Conservation (phyloP, 1,284 basidiomycete genomes). For the Apiotrichum gracile region DNA sequence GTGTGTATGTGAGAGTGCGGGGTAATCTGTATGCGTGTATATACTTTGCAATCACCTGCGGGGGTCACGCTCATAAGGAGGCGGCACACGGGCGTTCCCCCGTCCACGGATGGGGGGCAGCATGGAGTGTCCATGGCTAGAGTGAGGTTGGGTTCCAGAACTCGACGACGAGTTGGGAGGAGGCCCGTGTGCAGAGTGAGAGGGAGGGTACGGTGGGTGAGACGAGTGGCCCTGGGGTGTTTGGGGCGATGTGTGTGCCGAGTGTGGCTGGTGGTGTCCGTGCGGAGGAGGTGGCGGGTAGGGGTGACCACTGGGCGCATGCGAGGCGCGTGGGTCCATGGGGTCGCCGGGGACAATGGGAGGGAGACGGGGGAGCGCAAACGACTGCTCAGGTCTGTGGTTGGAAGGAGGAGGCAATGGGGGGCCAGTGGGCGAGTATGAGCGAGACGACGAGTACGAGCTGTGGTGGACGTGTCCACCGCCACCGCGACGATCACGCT, state of each 20-base stretch:
- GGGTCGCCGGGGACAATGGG: conserved; percentile 8
- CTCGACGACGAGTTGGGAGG: not conserved
- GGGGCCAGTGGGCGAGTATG: not conserved
- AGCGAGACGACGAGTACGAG: not conserved
- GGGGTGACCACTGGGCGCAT: not conserved
- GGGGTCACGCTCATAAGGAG: conserved; percentile 11
- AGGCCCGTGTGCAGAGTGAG: not conserved
- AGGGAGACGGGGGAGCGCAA: conserved; percentile 9
- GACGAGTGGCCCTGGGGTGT: not conserved
- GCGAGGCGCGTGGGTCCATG: not conserved
- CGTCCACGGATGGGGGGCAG: conserved; percentile 14
- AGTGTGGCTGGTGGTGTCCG: not conserved
- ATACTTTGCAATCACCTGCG: conserved; percentile 3
- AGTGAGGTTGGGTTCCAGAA: not conserved
- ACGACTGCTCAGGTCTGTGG: not conserved
- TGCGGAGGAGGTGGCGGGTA: not conserved
- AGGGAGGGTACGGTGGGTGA: not conserved
- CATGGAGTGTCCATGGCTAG: not conserved
- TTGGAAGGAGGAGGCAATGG: not conserved
- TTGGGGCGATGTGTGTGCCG: not conserved
- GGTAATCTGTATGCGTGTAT: not conserved
- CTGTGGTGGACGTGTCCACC: not conserved
- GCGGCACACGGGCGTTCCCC: not conserved
- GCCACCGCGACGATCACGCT: not conserved
- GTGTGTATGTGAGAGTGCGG: not conserved